Conservation (phyloP, 2,329 filamentous ascomycete genomes). For the Trichoderma sp. region DNA sequence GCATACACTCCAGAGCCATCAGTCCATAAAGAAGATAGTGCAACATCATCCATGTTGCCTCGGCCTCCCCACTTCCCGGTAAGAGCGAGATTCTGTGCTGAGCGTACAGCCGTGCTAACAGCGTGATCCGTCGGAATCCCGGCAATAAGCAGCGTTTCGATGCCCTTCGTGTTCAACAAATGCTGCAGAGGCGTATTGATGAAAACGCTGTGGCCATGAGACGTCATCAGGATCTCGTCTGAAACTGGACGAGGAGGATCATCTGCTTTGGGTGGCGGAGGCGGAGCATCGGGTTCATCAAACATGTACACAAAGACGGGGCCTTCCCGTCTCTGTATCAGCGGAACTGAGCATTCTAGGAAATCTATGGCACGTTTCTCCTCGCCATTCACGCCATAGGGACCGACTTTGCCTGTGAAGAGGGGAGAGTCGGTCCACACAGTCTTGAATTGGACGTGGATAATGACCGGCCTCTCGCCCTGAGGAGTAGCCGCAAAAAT, state of each 20-base stretch:
- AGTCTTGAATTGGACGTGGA: conserved; percentile 20
- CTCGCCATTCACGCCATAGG: conserved; percentile 17
- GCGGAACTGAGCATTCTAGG: conserved; percentile 19
- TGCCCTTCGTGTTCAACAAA: conserved; percentile 9
- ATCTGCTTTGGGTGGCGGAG: not conserved
- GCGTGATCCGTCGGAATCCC: conserved; percentile 19
- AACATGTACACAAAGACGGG: not conserved
- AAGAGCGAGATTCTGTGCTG: conserved; percentile 20
- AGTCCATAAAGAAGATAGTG: conserved; percentile 2
- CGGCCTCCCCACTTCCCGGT: conserved; percentile 21
- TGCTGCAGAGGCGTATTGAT: conserved; percentile 19
- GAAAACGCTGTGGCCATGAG: conserved; percentile 9
- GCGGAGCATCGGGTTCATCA: not conserved
- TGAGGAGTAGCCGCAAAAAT: not conserved
- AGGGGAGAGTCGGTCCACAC: conserved; percentile 17
- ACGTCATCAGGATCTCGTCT: conserved; percentile 7
- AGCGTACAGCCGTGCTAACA: conserved; percentile 21
- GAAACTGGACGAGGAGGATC: not conserved
- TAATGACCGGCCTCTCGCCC: conserved; percentile 7
- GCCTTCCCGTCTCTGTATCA: not conserved
- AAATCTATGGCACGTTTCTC: conserved; percentile 19
- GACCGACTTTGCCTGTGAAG: conserved; percentile 11
- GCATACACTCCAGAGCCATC: conserved; percentile 19
- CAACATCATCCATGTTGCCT: conserved; percentile 19
- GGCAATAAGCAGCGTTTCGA: conserved; percentile 20